Evolutionary conservation across 1,139 yeast genomes (phyloP), one percentile per base, ranked within the genome.

Genomic region (Blastobotrys ciferrii): DNA sequence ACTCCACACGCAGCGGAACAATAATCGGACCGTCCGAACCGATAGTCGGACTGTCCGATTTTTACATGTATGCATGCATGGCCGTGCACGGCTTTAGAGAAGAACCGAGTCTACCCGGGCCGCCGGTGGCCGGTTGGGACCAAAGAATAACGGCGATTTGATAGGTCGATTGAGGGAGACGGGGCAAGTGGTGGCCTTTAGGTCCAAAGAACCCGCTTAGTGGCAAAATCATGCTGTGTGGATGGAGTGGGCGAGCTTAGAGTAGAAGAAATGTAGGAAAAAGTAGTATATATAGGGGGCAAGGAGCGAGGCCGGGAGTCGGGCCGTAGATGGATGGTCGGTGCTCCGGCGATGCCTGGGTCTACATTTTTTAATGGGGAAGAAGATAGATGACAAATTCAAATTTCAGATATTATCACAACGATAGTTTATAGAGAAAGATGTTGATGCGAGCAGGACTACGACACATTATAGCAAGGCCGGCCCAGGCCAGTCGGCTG

Each of bases 361-460:
- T 5, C 5, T 23, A 9, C 9, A 9, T 5, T 23, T 23, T 23
- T 23, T 23, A 23, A 23, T 23, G 28, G 28, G 28, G 28, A 23
- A 5, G 28, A 23, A 6, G 9, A n/a, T n/a, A 9, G 9, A 23
- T 23, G 28, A 23, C 28, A 23, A 23, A 23, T 9, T 9, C 28
- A 23, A 23, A 23, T 23, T 23, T 23, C 28, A 23, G 28, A 6
- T 6, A 6, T 23, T 23, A 9, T 23, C 28, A 23, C 9, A 23
- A 23, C 28, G 5, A 23, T 9, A 23, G 9, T 6, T 6, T 6
- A 23, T 6, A 9, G 28, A 33, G 4, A 19, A 36, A 19, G 4
- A 36, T 17, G 19, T 17, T 36, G 40, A 11, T 19, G 12, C 15
- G 40, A 13, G 40, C 28, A 9, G 40, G 40, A 36, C 18, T 36